These are phyloP conservation scores for Prunus campanulata DNA, from an alignment of 306 rosid species.

Conservation along the genomic window DNA sequence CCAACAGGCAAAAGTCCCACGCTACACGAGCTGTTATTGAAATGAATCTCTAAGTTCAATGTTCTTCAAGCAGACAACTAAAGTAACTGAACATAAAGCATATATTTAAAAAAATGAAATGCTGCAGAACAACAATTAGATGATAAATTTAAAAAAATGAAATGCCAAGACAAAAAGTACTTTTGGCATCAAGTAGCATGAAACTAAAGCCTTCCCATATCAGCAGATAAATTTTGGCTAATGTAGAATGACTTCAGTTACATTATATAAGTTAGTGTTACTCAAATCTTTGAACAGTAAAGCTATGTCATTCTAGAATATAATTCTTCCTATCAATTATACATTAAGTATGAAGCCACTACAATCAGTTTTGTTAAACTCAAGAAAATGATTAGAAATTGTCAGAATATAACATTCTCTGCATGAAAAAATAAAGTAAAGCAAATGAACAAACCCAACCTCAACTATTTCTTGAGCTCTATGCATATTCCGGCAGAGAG, in stretches of 20 bases:
- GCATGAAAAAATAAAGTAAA: background rate
- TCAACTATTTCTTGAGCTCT: conserved; percentile 87
- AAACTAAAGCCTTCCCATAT: too few relatives aligned
- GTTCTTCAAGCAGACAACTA: background rate
- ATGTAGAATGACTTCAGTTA: background rate
- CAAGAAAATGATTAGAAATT: background rate
- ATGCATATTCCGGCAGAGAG: conserved; percentile 77
- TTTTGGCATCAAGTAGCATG: too few relatives aligned
- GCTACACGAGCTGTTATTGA: background rate
- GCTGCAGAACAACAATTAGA: background rate
- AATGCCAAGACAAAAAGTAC: background rate
- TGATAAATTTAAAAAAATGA: background rate
- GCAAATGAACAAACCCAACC: conserved; percentile 39
- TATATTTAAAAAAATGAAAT: background rate
- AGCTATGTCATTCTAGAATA: background rate
- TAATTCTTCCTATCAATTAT: background rate
- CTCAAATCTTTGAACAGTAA: background rate
- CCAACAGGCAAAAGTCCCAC: background rate
- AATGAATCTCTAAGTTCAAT: background rate
- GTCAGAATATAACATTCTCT: background rate
- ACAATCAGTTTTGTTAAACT: background rate
- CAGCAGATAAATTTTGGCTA: background rate
- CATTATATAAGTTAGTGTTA: too few relatives aligned
- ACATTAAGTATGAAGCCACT: background rate
- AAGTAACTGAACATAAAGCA: background rate